Evolutionary conservation across 2,329 filamentous ascomycete genomes (phyloP).

Genomic region (Pseudocercospora vitis): DNA sequence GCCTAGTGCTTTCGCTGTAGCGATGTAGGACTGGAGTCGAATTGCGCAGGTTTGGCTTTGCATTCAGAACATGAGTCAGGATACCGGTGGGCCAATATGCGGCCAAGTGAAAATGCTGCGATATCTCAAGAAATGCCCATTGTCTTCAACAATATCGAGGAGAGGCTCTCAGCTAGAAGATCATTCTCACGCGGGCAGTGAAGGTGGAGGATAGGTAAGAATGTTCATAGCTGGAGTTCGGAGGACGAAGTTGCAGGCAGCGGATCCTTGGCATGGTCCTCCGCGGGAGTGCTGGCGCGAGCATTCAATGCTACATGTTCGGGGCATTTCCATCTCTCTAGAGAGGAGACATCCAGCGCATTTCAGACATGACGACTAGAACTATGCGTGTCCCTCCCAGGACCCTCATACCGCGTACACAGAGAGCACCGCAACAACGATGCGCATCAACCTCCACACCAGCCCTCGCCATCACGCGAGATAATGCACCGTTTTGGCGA

Average conservation of each 20-base stretch:
- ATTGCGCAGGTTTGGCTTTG: too few species aligned
- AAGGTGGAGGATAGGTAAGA: too few species aligned
- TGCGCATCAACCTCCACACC: conserved; percentile 14
- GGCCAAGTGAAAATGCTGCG: too few species aligned
- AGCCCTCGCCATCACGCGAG: conserved; percentile 5
- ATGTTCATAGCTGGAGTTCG: too few species aligned
- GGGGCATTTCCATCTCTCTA: not conserved
- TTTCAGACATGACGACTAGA: conserved; percentile 18
- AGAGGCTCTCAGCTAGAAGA: too few species aligned
- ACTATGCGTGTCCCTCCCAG: conserved; percentile 15
- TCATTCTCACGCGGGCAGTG: too few species aligned
- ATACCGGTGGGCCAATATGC: too few species aligned
- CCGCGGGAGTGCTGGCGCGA: not conserved
- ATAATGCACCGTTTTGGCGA: conserved; percentile 21
- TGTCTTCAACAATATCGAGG: too few species aligned
- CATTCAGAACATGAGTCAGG: too few species aligned
- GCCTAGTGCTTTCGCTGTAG: too few species aligned
- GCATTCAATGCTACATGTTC: not conserved
- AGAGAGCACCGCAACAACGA: conserved; percentile 17
- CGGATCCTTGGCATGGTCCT: not conserved
- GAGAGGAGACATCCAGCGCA: not conserved
- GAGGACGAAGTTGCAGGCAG: not conserved
- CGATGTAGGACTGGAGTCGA: too few species aligned
- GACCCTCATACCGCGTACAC: conserved; percentile 17
- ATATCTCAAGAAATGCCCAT: too few species aligned